Base-by-base conservation (phyloP, 176 grass and related monocot genomes). In the Chloris gayana region DNA sequence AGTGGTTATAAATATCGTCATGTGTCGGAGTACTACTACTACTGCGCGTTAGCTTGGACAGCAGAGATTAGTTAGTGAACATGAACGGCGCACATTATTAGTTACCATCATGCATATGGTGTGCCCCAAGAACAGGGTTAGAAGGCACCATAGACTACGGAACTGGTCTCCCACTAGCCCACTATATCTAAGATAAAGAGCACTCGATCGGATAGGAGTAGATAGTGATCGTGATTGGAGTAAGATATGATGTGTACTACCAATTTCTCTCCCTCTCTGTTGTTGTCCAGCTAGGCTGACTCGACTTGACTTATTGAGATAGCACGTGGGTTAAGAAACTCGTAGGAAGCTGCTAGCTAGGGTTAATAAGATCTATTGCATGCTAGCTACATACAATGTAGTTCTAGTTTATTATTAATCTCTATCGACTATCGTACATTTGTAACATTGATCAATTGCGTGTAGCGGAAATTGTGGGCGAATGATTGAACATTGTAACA, bases 21-120 rank as follows among this genome's bases (percentile, higher is more conserved):
- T 72, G 27, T 84, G 86, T 84, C 86, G 86, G 86, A 13, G 13
- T 46, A 29, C 8, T 38, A 25, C 24, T 19, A 8, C 24, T 37
- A 37, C 35, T 37, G 35, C 5, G 34, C 9, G 18, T 13, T 50
- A 50, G 47, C 18, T 50, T 18, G 47, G 45, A 50, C 15, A 50
- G 25, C 1, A 5, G 26, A 25, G 57, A 26, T 80, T 72, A 66
- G 35, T 33, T 69, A 31, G 9, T 9, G 50, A 64, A 44, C 41
- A 44, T 44, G 8, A 2, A 44, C 12, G 41, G 41, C 12, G 41
- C 41, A 10, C 41, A 44, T 12, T 66, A 47, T 63, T 27, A 21
- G 19, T 13, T 14, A 13, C 65, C 54, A 60, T 39, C 42, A 51
- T 54, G 51, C 51, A 53, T 51, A 7, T 47, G 34, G 18, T 41